Evolutionary conservation across 257 asterid genomes (phyloP).

Genomic region (Solanum verrucosum): DNA sequence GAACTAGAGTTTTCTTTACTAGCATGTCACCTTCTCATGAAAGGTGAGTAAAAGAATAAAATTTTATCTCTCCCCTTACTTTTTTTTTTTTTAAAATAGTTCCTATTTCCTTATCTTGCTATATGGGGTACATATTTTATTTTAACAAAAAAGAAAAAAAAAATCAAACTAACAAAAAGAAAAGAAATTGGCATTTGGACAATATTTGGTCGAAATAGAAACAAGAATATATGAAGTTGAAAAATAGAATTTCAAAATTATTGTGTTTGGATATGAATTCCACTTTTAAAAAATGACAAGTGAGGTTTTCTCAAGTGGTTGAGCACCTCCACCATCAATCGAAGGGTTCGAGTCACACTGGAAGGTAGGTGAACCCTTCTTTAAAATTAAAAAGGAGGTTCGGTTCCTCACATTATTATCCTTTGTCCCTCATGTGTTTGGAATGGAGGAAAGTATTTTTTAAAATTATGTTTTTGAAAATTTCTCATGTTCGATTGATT

Average conservation of each 20-base stretch:
- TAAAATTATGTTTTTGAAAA: no score
- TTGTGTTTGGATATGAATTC: background rate
- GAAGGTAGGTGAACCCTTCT: background rate
- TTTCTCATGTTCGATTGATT: background rate
- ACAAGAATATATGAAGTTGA: background rate
- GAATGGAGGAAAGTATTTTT: background rate
- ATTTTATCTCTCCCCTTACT: background rate
- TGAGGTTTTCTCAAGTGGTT: background rate
- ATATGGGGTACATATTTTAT: background rate
- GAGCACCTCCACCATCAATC: background rate
- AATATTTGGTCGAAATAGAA: background rate
- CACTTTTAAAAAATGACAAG: background rate
- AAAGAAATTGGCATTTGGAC: background rate
- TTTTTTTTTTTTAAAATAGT: no score
- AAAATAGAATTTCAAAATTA: background rate
- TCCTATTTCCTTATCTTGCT: background rate
- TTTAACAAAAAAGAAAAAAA: background rate
- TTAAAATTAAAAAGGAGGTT: no score
- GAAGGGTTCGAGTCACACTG: background rate
- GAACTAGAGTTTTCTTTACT: constrained; percentile 30
- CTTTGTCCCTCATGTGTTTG: background rate
- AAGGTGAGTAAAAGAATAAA: constrained; percentile 23
- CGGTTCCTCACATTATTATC: no score
- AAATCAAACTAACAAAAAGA: background rate
- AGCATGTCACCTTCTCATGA: constrained; percentile 71